Base-by-base conservation (phyloP, 2,329 filamentous ascomycete species). In the Phyllosticta capitalensis region DNA sequence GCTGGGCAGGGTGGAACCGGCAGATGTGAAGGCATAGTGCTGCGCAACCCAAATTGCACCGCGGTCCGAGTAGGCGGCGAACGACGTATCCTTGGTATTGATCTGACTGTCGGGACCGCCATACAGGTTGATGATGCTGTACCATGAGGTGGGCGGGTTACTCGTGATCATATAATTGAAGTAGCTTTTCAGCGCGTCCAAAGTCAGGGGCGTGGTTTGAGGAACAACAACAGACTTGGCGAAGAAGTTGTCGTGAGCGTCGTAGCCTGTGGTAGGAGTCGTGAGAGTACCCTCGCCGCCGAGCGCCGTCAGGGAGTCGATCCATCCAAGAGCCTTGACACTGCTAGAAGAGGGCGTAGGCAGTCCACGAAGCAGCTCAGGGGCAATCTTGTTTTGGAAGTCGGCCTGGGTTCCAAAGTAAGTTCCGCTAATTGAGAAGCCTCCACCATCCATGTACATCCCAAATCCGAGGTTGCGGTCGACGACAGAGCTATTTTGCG, bases 301-400 rank as follows among this genome's bases (percentile, higher is more conserved):
- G 3, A 69, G 74, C 75, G 63, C 80, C 69, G 67, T 74, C 75
- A 76, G 68, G 57, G 73, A 74, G 53, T 69, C 65, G 59, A 73
- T 72, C 65, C 68, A 69, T 68, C 63, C 7, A 64, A 66, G 52
- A 63, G 55, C 54, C 20, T 64, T 60, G 21, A 72, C 65, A 0
- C 63, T 69, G 30, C 64, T 63, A 5, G 63, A 58, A 1, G 62
- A 59, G 6, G 70, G 63, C 5, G 63, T 59, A 9, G 72, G 69
- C 14, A 76, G 69, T 0, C 66, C 68, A 56, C 72, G 69, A 3
- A 76, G 65, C 12, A 78, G 65, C 58, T 74, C 73, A 1, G 74
- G 69, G 28, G 67, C 66, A 22, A 77, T 70, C 12, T 66, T 71
- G 19, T 62, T 59, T 54, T 71, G 73, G 68, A 76, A 76, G n/a